Base-by-base conservation (phyloP, 2,329 filamentous ascomycete species). In the Cladophialophora yegresii region DNA sequence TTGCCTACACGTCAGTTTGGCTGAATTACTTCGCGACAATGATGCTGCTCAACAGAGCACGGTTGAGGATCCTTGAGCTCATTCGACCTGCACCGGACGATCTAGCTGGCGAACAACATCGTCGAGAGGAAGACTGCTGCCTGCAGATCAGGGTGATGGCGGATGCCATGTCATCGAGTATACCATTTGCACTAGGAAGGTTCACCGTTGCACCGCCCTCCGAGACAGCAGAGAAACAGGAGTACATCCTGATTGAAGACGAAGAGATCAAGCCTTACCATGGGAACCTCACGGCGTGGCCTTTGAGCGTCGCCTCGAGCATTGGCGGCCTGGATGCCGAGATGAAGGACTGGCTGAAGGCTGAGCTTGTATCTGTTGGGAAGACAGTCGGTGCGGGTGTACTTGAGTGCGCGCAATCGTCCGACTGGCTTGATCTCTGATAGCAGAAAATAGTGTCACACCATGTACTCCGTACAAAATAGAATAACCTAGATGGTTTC, bases 41-140 rank as follows among this genome's bases (percentile, higher is more conserved):
- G 54, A 69, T 74, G 63, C 69, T 74, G 8, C 57, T 72, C 51
- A 70, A 68, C 55, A 70, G 67, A 53, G 68, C 69, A 36, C 67
- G 67, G 8, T 22, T 74, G 40, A 66, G 54, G 9, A 65, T 70
- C 45, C 67, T 72, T 9, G 43, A 67, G 72, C 30, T 64, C 10
- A 30, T 47, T 13, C 43, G 26, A n/a, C 50, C 75, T 13, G 56
- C 73, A 45, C 71, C 69, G 12, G 23, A 53, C 28, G 47, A 45
- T 3, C 16, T 30, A n/a, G 22, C 9, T 22, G 16, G 12, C 12
- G 3, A 73, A 71, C 54, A 54, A 9, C 26, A 50, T 26, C 7
- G 32, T 10, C 20, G 54, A 43, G 28, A 33, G 13, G 36, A 54
- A 20, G 30, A 58, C 22, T 66, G 57, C 36, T 33, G 47, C 40